Conservation (phyloP, 2,329 filamentous ascomycete genomes). For the Pseudogymnoascus destructans region DNA sequence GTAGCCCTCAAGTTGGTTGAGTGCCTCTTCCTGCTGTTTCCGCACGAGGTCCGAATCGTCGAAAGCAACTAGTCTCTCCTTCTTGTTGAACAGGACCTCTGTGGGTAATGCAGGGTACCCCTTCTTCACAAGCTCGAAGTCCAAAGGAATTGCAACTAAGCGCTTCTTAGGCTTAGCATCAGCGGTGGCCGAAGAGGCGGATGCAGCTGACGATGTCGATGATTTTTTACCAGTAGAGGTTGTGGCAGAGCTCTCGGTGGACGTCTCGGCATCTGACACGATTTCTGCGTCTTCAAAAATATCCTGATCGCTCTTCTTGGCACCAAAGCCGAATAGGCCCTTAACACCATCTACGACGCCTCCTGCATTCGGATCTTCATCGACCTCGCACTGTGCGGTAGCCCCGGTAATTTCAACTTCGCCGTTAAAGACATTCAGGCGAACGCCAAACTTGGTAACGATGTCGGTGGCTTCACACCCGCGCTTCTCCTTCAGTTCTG, state of each 20-base stretch:
- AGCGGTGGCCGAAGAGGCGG: constrained; percentile 22
- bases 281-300: constrained; percentile 41
- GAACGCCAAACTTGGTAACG: constrained; percentile 64
- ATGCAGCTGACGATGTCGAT: constrained; percentile 36
- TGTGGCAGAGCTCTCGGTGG: constrained; percentile 13
- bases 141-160: constrained; percentile 23
- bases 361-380: constrained; percentile 57
- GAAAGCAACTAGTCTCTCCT: constrained; percentile 65
- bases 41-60: constrained; percentile 73
- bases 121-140: constrained; percentile 19
- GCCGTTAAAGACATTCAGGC: constrained; percentile 58
- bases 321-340: constrained; percentile 88
- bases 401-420: constrained; percentile 66
- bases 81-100: constrained; percentile 24
- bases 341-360: constrained; percentile 88
- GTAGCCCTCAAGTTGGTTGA: constrained; percentile 87
- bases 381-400: constrained; percentile 74
- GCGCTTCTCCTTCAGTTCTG: constrained; percentile 63
- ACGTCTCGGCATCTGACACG: constrained; percentile 29
- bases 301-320: constrained; percentile 74
- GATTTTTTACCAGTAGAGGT: constrained; percentile 30
- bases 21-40: constrained; percentile 63
- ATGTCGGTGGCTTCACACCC: constrained; percentile 61
- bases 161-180: constrained; percentile 23
- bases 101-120: constrained; percentile 21